These are phyloP conservation scores for Aspergillus pseudoterreus DNA, from an alignment of 2,329 filamentous ascomycete genomes.

Conservation along the genomic window DNA sequence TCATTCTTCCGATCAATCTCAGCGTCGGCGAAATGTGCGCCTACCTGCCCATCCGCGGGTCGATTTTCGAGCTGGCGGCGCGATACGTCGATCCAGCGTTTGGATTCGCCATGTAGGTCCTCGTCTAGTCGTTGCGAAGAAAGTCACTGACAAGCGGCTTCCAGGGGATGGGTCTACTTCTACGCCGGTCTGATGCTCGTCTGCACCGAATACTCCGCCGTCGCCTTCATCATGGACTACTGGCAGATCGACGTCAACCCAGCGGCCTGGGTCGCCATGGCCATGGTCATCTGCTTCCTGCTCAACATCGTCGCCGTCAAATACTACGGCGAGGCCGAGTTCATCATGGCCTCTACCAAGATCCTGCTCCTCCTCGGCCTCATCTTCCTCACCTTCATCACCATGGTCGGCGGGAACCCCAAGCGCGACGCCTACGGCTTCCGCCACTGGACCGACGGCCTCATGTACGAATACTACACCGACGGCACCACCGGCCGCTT, in stretches of 20 bases:
- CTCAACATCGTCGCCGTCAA: constrained; percentile 69
- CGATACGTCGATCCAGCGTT: constrained; percentile 48
- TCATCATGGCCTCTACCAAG: constrained; percentile 66
- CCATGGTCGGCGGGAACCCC: constrained; percentile 78
- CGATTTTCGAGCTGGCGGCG: constrained; percentile 46
- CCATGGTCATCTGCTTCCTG: constrained; percentile 41
- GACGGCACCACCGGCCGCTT: constrained; percentile 63
- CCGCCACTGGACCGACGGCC: constrained; percentile 58
- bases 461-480: constrained; percentile 65
- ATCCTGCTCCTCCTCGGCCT: constrained; percentile 66
- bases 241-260: constrained; percentile 43
- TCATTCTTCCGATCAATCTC: constrained; percentile 30
- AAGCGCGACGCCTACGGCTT: constrained; percentile 67
- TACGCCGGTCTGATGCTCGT: constrained; percentile 44
- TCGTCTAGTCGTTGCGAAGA: too few relatives aligned
- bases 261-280: constrained; percentile 41
- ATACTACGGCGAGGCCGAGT: constrained; percentile 72
- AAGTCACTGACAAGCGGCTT: too few relatives aligned
- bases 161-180: constrained; percentile 44
- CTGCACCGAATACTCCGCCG: constrained; percentile 46
- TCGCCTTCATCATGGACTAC: constrained; percentile 44
- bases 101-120: constrained; percentile 35
- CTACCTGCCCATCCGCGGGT: constrained; percentile 42
- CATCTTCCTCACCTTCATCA: constrained; percentile 71
- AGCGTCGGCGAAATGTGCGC: constrained; percentile 28